These are phyloP conservation scores for Colletotrichum musicola DNA, from an alignment of 2,329 filamentous ascomycete genomes.

Conservation along the genomic window DNA sequence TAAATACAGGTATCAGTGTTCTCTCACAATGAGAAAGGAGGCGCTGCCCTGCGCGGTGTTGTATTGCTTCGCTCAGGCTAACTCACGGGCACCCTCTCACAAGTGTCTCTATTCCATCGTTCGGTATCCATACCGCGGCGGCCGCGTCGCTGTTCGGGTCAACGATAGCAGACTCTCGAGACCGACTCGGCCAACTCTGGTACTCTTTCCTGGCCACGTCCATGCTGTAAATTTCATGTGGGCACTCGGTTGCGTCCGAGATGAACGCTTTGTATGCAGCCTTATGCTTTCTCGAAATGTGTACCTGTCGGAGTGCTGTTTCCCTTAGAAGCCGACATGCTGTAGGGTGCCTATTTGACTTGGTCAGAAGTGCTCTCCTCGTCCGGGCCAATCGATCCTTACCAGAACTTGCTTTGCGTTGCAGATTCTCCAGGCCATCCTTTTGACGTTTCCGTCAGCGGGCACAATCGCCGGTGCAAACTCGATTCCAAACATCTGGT, in stretches of 20 bases:
- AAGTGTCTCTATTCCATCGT: neutral
- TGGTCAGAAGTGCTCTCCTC: conserved; percentile 26
- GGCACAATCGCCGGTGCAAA: conserved; percentile 93
- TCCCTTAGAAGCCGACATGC: conserved; percentile 75
- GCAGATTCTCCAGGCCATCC: conserved; percentile 93
- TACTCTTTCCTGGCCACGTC: neutral
- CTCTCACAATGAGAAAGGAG: neutral
- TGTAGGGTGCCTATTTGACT: conserved; percentile 72
- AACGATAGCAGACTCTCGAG: conserved; percentile 14
- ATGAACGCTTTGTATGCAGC: too few relatives aligned
- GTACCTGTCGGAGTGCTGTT: conserved; percentile 63
- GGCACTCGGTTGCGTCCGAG: neutral
- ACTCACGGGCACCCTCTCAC: conserved; percentile 34
- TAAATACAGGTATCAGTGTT: conserved; percentile 28
- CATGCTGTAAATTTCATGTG: conserved; percentile 6
- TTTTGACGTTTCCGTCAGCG: conserved; percentile 90
- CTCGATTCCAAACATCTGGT: conserved; percentile 97
- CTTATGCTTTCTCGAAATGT: conserved; percentile 31
- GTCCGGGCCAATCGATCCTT: conserved; percentile 54
- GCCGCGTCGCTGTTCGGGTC: conserved; percentile 24
- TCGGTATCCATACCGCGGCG: conserved; percentile 1
- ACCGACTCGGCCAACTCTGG: neutral
- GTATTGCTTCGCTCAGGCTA: conserved; percentile 33
- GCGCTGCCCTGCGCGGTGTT: conserved; percentile 30
- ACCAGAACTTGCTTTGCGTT: conserved; percentile 96